Conservation (phyloP, 306 rosid genomes). For the Ormosia semicastrata region DNA sequence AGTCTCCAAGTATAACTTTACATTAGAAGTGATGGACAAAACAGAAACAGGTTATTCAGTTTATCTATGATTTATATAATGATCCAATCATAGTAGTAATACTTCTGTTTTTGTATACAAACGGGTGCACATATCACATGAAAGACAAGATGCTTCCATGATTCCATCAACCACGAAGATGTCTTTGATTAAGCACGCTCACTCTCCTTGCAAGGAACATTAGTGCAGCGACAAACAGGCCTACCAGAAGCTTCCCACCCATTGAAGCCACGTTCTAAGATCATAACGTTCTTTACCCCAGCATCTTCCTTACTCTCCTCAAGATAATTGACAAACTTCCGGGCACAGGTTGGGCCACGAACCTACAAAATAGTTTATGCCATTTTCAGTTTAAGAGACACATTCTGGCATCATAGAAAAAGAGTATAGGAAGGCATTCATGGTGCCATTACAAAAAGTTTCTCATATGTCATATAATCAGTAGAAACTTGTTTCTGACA, state of each 20-base stretch:
- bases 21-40: background rate
- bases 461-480: background rate
- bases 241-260: slow-evolving; percentile 92
- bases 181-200: slow-evolving; percentile 33
- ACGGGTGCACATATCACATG: background rate
- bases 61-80: slow-evolving; percentile 18
- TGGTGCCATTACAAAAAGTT: background rate
- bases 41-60: slow-evolving; percentile 22
- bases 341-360: slow-evolving; percentile 91
- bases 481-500: slow-evolving; percentile 5
- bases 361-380: slow-evolving; percentile 52
- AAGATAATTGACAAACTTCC: slow-evolving; percentile 66
- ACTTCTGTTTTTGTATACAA: slow-evolving; percentile 10
- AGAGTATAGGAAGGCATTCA: background rate
- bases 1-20: slow-evolving; percentile 1
- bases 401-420: background rate
- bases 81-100: slow-evolving; percentile 4
- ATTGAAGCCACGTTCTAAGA: slow-evolving; percentile 91
- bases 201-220: slow-evolving; percentile 60
- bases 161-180: slow-evolving; percentile 7
- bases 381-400: slow-evolving; percentile 1
- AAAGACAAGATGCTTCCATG: slow-evolving; percentile 19
- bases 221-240: slow-evolving; percentile 85
- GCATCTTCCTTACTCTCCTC: slow-evolving; percentile 66
- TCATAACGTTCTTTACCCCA: slow-evolving; percentile 75